Evolutionary conservation across 1,284 basidiomycete species (phyloP), one percentile per base, ranked within the genome.

Genomic region (Sporisorium reilianum): DNA sequence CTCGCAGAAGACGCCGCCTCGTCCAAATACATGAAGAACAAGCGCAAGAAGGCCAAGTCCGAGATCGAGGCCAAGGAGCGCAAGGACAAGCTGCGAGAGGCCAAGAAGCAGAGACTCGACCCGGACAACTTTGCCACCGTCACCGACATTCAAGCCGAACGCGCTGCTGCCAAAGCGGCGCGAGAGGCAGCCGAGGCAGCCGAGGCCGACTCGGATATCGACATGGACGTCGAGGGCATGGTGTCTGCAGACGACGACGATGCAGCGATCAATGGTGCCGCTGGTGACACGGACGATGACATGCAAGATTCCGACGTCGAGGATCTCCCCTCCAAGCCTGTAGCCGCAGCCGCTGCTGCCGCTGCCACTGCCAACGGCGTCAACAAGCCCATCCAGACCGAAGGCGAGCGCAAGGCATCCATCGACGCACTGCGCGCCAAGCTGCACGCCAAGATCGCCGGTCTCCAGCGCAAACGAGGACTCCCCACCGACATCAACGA

Each of bases 1-100:
- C 55, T 59, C n/a, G 80, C 76, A 8, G 66, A 71, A 14, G 73
- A 61, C 14, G 23, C 45, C 26, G 52, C 62, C 16, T 72, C 69
- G 5, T 62, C 68, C 45, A 80, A 81, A 55, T 83, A 75, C 75
- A 74, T 78, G 64, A 84, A 84, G 70, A 84, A 82, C 72, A 82
- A 80, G 52, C 73, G 75, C 59, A 80, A 76, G 55, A 80, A 82
- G 77, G 73, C 71, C 49, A 78, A 84, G 60, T 77, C 76, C 38
- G 77, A 80, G 51, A 65, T 76, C 46, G 77, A 81, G 36, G 78
- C 78, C 1, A 61, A 71, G n/a, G 72, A 74, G 53, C 71, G 76
- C 44, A 84, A 84, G 61, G 57, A 75, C 9, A 69, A 67, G 55
- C 55, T 67, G 14, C 66, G 68, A 16, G 76, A 70, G 30, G 71